phyloP scores from a whole-genome alignment of 179 eudicot species.

The Silene vulgaris region DNA sequence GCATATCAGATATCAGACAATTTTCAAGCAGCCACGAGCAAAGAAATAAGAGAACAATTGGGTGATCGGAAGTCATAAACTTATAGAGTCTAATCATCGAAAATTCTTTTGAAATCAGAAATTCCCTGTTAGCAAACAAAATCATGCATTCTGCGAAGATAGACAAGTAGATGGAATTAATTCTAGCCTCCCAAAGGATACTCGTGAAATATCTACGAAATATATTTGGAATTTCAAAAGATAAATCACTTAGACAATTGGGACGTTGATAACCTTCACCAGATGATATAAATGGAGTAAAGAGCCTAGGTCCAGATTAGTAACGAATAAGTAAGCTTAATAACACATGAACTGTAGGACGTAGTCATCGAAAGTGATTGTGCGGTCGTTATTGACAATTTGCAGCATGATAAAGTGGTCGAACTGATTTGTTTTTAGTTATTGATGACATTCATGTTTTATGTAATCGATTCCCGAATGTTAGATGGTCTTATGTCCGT shows the following conservation, averaged over 20 bases:
- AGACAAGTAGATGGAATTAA: neutral
- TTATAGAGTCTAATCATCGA: too few species aligned
- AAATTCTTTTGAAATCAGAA: neutral
- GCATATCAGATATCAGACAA: neutral
- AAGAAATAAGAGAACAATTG: neutral
- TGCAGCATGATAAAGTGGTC: too few species aligned
- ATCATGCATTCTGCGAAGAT: neutral
- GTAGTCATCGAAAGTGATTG: too few species aligned
- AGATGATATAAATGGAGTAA: neutral
- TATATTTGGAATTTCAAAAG: neutral
- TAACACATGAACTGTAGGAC: neutral
- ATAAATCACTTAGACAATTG: neutral
- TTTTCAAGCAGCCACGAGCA: slow-evolving; percentile 2
- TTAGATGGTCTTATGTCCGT: too few species aligned
- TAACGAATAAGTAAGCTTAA: neutral
- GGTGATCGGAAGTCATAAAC: slow-evolving; percentile 9
- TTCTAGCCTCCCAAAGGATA: neutral
- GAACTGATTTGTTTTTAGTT: too few species aligned
- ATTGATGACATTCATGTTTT: too few species aligned
- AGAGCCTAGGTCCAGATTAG: neutral
- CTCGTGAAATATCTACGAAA: neutral
- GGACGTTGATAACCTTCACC: too few species aligned
- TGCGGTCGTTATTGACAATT: too few species aligned
- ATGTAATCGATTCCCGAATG: too few species aligned
- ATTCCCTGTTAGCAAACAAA: neutral